A percentile compares a stretch with the other conserved stretches of the same genome.
Evolutionary conservation across 2,329 filamentous ascomycete genomes (phyloP).

Genomic region (Herpotrichia juniperi): DNA sequence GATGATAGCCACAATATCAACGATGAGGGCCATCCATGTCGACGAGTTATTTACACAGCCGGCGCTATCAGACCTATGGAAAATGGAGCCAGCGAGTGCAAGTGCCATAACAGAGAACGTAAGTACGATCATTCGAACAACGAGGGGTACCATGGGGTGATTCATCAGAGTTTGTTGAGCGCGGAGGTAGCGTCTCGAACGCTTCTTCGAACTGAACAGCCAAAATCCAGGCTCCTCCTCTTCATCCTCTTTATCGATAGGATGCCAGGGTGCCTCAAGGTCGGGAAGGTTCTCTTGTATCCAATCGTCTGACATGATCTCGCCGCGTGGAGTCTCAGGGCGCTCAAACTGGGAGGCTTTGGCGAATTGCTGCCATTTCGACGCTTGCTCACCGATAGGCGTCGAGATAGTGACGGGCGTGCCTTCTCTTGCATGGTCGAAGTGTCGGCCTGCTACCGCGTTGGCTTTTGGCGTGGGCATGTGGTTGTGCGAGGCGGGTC

Average conservation of each 20-base stretch:
- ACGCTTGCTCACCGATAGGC: conserved; percentile 42
- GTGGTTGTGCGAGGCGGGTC: conserved; percentile 45
- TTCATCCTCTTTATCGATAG: conserved; percentile 59
- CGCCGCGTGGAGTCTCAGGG: conserved; percentile 34
- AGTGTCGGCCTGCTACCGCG: conserved; percentile 44
- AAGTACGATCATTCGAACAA: conserved; percentile 82
- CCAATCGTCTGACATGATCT: conserved; percentile 52
- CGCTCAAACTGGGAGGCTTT: conserved; percentile 34
- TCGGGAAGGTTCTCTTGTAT: conserved; percentile 57
- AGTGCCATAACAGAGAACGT: conserved; percentile 83
- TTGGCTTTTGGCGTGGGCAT: conserved; percentile 46
- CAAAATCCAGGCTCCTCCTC: conserved; percentile 57
- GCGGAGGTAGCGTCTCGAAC: conserved; percentile 62
- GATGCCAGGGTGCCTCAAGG: conserved; percentile 58
- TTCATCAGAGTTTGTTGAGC: conserved; percentile 73
- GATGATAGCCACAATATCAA: conserved; percentile 85
- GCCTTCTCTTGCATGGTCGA: conserved; percentile 46
- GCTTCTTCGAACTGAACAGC: conserved; percentile 53
- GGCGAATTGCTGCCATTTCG: conserved; percentile 47
- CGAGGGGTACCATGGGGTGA: conserved; percentile 83
- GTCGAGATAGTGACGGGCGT: conserved; percentile 43
- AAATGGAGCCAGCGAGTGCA: conserved; percentile 77
- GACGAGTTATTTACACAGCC: conserved; percentile 61
- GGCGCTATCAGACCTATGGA: conserved; percentile 52
- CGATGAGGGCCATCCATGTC: conserved; percentile 84